Percentiles rank a stretch among this genome's conserved stretches.
Evolutionary conservation across 352 stramenopile genomes (phyloP).

Genomic region (Globisporangium uncinulatum): DNA sequence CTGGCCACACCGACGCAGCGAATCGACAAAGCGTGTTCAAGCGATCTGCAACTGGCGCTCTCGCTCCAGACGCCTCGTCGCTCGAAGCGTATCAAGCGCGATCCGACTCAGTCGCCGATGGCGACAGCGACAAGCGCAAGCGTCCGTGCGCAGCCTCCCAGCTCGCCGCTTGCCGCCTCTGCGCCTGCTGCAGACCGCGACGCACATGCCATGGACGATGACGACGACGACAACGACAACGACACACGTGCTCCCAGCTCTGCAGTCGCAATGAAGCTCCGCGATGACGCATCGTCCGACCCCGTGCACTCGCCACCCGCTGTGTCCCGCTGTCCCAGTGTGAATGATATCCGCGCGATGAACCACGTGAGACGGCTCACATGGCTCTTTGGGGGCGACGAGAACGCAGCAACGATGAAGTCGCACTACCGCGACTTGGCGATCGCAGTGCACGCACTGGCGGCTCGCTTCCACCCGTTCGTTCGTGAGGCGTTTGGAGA

Average conservation of each 20-base stretch:
- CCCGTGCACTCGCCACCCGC: neutral
- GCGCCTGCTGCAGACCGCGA: neutral
- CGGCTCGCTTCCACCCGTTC: constrained; percentile 30
- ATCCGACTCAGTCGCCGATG: constrained; percentile 4
- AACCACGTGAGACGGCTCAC: constrained; percentile 3
- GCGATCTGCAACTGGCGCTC: neutral
- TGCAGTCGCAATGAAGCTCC: neutral
- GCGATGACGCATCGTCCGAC: neutral
- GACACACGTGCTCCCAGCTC: neutral
- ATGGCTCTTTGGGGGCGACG: constrained; percentile 25
- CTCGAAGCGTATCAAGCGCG: constrained; percentile 8
- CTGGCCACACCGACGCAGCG: neutral
- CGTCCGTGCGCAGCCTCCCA: neutral
- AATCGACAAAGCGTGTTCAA: neutral
- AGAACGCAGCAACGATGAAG: constrained; percentile 21
- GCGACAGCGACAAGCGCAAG: neutral
- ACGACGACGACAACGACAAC: neutral
- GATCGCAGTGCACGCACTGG: constrained; percentile 16
- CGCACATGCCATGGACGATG: neutral
- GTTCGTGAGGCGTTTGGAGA: constrained; percentile 22
- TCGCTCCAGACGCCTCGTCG: constrained; percentile 5
- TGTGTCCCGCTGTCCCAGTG: neutral
- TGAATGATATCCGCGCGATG: neutral
- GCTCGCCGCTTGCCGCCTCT: neutral
- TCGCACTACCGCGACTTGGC: constrained; percentile 13